These are phyloP conservation scores for Blastocystis sp. DNA, from an alignment of 352 stramenopile genomes.

Conservation along the genomic window DNA sequence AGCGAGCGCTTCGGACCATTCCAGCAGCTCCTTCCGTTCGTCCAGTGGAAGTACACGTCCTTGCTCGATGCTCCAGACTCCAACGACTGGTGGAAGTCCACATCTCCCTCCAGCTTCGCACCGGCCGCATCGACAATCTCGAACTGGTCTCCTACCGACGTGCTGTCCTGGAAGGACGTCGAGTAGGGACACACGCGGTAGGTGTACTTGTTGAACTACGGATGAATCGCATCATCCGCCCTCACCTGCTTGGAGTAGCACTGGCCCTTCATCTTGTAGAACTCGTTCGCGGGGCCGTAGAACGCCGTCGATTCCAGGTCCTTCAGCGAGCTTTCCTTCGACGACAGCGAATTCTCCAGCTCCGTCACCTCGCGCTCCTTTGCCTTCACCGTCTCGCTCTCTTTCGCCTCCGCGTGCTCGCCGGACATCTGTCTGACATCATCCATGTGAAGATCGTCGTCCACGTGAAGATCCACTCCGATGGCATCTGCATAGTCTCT, in stretches of 20 bases:
- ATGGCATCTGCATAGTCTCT: neutral
- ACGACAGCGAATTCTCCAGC: neutral
- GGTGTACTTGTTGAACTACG: slow-evolving; percentile 78
- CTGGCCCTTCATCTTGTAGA: slow-evolving; percentile 78
- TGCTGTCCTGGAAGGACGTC: slow-evolving; percentile 79
- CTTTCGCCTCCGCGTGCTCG: neutral
- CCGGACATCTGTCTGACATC: neutral
- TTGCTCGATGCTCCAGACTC: slow-evolving; percentile 65
- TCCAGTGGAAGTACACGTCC: slow-evolving; percentile 76
- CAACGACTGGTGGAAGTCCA: slow-evolving; percentile 39
- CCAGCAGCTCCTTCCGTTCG: slow-evolving; percentile 79
- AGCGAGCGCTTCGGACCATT: slow-evolving; percentile 81
- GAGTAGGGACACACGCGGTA: slow-evolving; percentile 84
- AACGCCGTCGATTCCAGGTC: neutral
- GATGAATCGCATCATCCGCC: slow-evolving; percentile 55
- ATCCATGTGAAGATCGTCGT: neutral
- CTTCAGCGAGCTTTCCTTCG: neutral
- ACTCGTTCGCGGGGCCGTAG: slow-evolving; percentile 71
- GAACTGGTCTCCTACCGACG: slow-evolving; percentile 76
- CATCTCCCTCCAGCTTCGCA: slow-evolving; percentile 23
- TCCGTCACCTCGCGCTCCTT: neutral
- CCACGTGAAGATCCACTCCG: neutral
- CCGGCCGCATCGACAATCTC: slow-evolving; percentile 12
- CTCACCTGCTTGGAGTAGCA: slow-evolving; percentile 74
- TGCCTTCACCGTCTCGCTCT: slow-evolving; percentile 3